A percentile compares a stretch with the other conserved stretches of the same genome.
These are phyloP conservation scores for Phytophthora aleatoria DNA, from an alignment of 352 stramenopile species.

Conservation along the genomic window DNA sequence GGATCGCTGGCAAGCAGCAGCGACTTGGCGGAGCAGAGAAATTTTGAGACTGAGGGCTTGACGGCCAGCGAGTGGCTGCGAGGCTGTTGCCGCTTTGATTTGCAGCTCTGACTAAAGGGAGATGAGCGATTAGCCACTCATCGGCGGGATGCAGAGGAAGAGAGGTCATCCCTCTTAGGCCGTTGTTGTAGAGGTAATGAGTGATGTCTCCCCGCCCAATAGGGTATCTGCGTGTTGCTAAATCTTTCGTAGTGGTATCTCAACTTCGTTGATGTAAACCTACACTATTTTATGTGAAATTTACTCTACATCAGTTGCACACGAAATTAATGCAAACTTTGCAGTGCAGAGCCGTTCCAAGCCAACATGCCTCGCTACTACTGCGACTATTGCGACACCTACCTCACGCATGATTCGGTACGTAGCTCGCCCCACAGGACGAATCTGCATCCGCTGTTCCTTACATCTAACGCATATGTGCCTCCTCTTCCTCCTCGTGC, in stretches of 20 bases:
- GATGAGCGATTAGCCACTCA: conserved; percentile 17
- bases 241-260: too few species aligned
- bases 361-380: conserved; percentile 91
- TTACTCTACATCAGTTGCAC: not conserved
- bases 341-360: conserved; percentile 2
- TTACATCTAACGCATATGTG: conserved; percentile 4
- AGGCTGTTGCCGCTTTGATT: conserved; percentile 15
- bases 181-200: not conserved
- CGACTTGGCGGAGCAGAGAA: conserved; percentile 23
- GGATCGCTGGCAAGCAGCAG: conserved; percentile 7
- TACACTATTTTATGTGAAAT: not conserved
- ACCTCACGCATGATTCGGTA: conserved; percentile 94
- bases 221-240: conserved; percentile 11
- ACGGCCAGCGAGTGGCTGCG: conserved; percentile 10
- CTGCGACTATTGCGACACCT: conserved; percentile 95
- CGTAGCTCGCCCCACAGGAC: conserved; percentile 1
- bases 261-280: too few species aligned
- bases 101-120: conserved; percentile 16
- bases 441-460: not conserved
- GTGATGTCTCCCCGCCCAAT: conserved; percentile 12
- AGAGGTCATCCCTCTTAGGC: conserved; percentile 5
- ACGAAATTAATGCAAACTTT: not conserved
- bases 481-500: conserved; percentile 16
- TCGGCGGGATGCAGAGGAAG: conserved; percentile 12
- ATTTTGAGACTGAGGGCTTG: conserved; percentile 22